Evolutionary conservation across 225 moss, liverwort and hornwort genomes (phyloP), one percentile per base, ranked within the genome.

Genomic region (Pseudisothecium myosuroides): DNA sequence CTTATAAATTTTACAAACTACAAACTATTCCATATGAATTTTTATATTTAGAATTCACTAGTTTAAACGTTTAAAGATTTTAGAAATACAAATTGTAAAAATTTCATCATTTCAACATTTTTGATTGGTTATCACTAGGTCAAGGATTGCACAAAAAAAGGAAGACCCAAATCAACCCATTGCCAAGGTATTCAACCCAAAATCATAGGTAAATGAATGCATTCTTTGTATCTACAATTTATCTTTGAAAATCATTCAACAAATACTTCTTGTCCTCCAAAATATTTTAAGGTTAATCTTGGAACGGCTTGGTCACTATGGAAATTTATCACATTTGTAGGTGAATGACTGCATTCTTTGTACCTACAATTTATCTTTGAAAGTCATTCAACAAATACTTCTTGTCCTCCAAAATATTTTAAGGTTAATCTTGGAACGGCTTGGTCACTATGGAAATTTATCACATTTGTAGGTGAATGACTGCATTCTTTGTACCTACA

Each of bases 371-470:
- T 27, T 72, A 5, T 43, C 10, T 16, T 2, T 13, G 1, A 28
- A 43, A 73, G 27, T 17, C 24, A 28, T 45, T 45, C 28, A 45
- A 28, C 2, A 6, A 28, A 17, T 9, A 72, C 17, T 27, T 43
- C 28, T 45, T 28, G 5, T 43, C 41, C 1, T 71, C 14, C 7
- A 41, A 14, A 72, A 41, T 1, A 43, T 43, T 27, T n/a, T n/a
- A n/a, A n/a, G n/a, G n/a, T n/a, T n/a, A n/a, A n/a, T n/a, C n/a
- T n/a, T n/a, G n/a, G n/a, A n/a, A 23, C 1, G 0, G 2, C 1
- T n/a, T n/a, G 22, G 12, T 22, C 4, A 12, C 3, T 0, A 1
- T n/a, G 3, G 2, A 66, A 65, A 34, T 64, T 45, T 0, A 2
- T 49, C 49, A 49, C 49, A 49, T 49, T 31, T 4, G 0, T 67